Percentiles rank a stretch among this genome's conserved stretches.
phyloP scores from a whole-genome alignment of 2,329 filamentous ascomycete genomes.

The Microdochium bolleyi region DNA sequence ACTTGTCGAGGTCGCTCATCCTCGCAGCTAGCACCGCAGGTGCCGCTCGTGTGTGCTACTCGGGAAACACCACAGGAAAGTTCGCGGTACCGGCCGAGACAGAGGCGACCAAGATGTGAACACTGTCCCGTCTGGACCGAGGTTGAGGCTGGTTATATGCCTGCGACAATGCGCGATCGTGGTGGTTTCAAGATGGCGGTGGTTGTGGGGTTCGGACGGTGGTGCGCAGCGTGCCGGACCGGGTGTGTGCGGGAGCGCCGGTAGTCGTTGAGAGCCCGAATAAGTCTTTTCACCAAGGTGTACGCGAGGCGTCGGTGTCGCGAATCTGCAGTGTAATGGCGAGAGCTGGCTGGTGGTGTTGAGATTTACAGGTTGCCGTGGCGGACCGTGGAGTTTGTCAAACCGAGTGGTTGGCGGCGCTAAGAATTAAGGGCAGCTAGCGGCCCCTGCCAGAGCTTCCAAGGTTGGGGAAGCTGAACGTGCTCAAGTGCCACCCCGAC shows the following conservation, averaged over 20 bases:
- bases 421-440: neutral
- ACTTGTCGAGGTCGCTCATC: constrained; percentile 96
- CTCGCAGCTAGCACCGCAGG: constrained; percentile 5
- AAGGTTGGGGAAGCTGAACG: too few species aligned
- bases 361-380: neutral
- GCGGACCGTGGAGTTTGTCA: neutral
- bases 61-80: neutral
- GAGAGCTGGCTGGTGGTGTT: neutral
- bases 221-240: too few species aligned
- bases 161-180: too few species aligned
- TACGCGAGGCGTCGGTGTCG: too few species aligned
- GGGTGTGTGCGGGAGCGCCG: too few species aligned
- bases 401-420: neutral
- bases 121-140: too few species aligned
- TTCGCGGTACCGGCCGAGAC: neutral
- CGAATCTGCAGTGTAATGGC: too few species aligned
- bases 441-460: neutral
- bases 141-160: too few species aligned
- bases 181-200: too few species aligned
- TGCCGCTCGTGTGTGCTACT: neutral
- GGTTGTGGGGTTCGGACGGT: too few species aligned
- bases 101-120: neutral
- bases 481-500: neutral
- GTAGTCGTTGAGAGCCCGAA: too few species aligned
- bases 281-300: too few species aligned